Evolutionary conservation across 768 basidiomycete species (phyloP).

Genomic region (Kwoniella europaea): DNA sequence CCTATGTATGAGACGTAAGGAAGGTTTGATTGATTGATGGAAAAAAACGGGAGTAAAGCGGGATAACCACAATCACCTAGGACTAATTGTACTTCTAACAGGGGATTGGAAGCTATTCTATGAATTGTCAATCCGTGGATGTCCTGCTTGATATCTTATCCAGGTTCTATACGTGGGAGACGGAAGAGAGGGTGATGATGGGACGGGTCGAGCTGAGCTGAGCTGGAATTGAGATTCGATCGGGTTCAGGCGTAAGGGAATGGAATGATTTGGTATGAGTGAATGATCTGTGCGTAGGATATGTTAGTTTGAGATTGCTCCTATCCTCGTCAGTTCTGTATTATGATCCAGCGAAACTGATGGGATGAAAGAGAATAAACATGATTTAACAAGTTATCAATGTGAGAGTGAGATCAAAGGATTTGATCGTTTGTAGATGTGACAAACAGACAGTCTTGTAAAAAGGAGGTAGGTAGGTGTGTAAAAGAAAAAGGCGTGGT

Average conservation of each 20-base stretch:
- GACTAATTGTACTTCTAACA: no score
- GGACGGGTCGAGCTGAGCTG: neutral
- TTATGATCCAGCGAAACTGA: no score
- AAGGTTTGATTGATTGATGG: neutral
- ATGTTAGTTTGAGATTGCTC: neutral
- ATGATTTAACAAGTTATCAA: neutral
- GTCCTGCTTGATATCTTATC: no score
- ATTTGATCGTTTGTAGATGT: neutral
- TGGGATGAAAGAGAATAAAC: neutral
- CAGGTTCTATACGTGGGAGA: neutral
- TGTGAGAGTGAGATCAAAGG: neutral
- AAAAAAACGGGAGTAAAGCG: constrained; percentile 5
- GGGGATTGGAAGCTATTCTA: no score
- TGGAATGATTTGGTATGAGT: neutral
- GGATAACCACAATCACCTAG: neutral
- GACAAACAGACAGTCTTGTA: neutral
- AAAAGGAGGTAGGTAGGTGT: no score
- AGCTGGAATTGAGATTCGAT: neutral
- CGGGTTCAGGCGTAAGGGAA: neutral
- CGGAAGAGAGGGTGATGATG: neutral
- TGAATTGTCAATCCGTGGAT: no score
- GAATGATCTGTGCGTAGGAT: neutral
- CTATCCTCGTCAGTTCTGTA: no score
- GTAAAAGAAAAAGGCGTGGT: neutral
- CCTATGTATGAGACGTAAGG: neutral